A percentile compares a stretch with the other conserved stretches of the same genome.
phyloP scores from a whole-genome alignment of 2,329 filamentous ascomycete species.

The Talaromyces funiculosus region DNA sequence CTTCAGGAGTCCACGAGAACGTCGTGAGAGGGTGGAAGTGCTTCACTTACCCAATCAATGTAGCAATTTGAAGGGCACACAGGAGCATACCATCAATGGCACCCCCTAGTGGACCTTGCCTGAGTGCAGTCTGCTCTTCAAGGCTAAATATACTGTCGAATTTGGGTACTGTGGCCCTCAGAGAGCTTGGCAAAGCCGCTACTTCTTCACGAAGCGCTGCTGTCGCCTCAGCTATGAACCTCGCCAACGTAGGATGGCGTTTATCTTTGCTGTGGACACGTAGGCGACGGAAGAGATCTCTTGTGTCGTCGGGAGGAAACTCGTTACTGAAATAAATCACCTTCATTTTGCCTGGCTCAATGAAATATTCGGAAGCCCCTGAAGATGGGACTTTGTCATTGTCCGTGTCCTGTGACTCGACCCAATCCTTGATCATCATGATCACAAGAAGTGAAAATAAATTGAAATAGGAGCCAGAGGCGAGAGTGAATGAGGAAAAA shows the following conservation, averaged over 20 bases:
- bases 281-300: slow-evolving; percentile 37
- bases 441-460: not conserved
- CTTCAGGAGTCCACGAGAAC: not conserved
- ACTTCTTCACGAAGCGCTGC: slow-evolving; percentile 38
- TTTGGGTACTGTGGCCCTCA: slow-evolving; percentile 18
- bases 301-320: slow-evolving; percentile 44
- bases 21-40: not conserved
- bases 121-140: slow-evolving; percentile 24
- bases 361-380: not conserved
- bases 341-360: slow-evolving; percentile 6
- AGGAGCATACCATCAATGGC: slow-evolving; percentile 45
- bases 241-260: slow-evolving; percentile 31
- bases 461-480: not conserved
- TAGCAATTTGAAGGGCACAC: slow-evolving; percentile 35
- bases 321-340: slow-evolving; percentile 48
- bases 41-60: slow-evolving; percentile 39
- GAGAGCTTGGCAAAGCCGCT: slow-evolving; percentile 15
- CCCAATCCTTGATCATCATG: not conserved
- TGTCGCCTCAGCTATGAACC: slow-evolving; percentile 40
- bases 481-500: not conserved
- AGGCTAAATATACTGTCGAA: slow-evolving; percentile 17
- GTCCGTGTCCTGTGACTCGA: not conserved
- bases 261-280: slow-evolving; percentile 38
- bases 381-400: not conserved
- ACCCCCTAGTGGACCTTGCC: slow-evolving; percentile 38